A percentile compares a stretch with the other conserved stretches of the same genome.
These are phyloP conservation scores for Yamadazyma diospyri DNA, from an alignment of 1,139 yeast genomes.

Conservation along the genomic window DNA sequence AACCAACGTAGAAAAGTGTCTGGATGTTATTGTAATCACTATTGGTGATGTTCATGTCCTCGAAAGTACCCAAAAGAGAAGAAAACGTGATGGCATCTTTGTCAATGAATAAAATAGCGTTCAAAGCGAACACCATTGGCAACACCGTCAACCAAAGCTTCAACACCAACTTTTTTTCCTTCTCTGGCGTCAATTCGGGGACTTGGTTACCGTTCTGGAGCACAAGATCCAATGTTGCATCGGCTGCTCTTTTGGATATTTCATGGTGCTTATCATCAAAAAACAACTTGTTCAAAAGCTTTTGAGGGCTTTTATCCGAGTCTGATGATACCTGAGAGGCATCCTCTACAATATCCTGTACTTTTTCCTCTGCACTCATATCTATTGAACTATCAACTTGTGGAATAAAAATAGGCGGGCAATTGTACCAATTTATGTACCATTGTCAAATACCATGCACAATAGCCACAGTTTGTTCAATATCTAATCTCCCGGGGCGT, in stretches of 20 bases:
- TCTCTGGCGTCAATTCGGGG: slow-evolving; percentile 31
- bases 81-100: slow-evolving; percentile 43
- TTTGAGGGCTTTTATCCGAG: neutral
- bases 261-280: slow-evolving; percentile 7
- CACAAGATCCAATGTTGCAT: slow-evolving; percentile 35
- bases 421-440: too few relatives aligned
- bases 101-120: slow-evolving; percentile 40
- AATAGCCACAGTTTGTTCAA: too few relatives aligned
- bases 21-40: slow-evolving; percentile 33
- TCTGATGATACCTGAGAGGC: neutral
- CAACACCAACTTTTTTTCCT: slow-evolving; percentile 27
- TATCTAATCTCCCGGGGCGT: too few relatives aligned
- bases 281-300: slow-evolving; percentile 4
- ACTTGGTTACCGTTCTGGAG: slow-evolving; percentile 24
- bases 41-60: slow-evolving; percentile 32
- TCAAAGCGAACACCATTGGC: slow-evolving; percentile 25
- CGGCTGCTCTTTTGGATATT: slow-evolving; percentile 28
- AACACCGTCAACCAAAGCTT: slow-evolving; percentile 32
- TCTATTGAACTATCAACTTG: too few relatives aligned
- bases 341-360: too few relatives aligned
- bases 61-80: slow-evolving; percentile 38
- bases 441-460: too few relatives aligned
- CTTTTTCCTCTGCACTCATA: too few relatives aligned
- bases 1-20: slow-evolving; percentile 24
- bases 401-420: too few relatives aligned